Evolutionary conservation across 495 filamentous ascomycete species (phyloP), one percentile per base, ranked within the genome.

Genomic region (Hypoxylon lenormandii): DNA sequence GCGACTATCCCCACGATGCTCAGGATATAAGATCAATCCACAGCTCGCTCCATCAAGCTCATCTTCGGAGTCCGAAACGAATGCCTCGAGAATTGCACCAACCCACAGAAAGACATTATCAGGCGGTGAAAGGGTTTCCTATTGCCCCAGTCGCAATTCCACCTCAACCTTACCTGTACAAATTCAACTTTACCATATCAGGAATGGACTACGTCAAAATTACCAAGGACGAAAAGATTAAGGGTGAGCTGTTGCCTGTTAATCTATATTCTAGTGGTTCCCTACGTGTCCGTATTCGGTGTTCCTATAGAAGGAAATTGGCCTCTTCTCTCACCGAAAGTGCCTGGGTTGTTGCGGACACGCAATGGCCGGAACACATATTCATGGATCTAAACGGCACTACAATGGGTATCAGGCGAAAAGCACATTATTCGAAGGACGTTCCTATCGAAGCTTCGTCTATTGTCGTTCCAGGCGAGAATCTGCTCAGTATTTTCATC

Each of bases 391-490:
- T 96, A 51, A 96, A 97, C 74, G 76, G 73, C 0, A 67, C 70
- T 1, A 72, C 81, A n/a, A 61, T 94, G 4, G 83, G 86, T 18
- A 69, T 88, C 8, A 84, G 88, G 42, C 82, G 89, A 18, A 90
- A 90, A 60, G 62, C 81, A 0, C 88, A 92, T 43, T 86, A 91
- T 72, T 87, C 87, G 0, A 94, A 91, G 72, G 91, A 96, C 63
- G 70, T 92, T 3, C 86, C 94, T 0, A 77, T 90, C 23, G 92
- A 96, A 61, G 81, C 95, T 22, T 92, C 92, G 8, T 73, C 79
- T 22, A 73, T 90, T 4, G 48, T 82, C 16, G 73, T 64, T 1
- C 51, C 73, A 26, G 89, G 90, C 3, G 64, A 68, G 2, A 97
- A 97, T 68, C 72, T 63, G 4, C 66, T 96, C 11, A 77, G 81